Percentiles rank a stretch among this genome's conserved stretches.
These are phyloP conservation scores for Pneumocystis canis DNA, from an alignment of 1,139 yeast species.

Conservation along the genomic window DNA sequence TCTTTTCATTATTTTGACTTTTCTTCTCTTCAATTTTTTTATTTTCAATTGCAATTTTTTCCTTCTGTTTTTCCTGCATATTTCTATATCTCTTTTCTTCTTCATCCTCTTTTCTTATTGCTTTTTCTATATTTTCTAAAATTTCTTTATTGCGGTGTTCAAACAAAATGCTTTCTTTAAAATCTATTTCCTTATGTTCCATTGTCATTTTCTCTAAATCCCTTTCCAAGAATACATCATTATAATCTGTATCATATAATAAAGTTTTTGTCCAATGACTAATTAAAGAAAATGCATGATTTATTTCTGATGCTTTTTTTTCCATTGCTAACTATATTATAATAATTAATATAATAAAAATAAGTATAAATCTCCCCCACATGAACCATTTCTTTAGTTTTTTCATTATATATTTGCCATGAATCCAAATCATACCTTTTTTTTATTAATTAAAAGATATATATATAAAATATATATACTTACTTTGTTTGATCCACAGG, in stretches of 20 bases:
- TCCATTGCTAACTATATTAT: background rate
- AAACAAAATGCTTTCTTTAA: background rate
- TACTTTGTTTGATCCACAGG: slow-evolving; percentile 4
- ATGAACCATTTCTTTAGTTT: slow-evolving; percentile 1
- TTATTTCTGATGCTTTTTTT: background rate
- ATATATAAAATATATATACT: background rate
- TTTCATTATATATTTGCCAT: slow-evolving; percentile 1
- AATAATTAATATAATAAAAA: background rate
- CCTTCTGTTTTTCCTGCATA: slow-evolving; percentile 5
- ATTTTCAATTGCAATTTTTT: slow-evolving; percentile 14
- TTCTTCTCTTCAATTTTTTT: slow-evolving; percentile 11
- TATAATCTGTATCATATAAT: background rate
- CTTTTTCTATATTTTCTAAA: slow-evolving; percentile 5
- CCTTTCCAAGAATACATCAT: background rate
- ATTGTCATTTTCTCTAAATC: slow-evolving; percentile 1
- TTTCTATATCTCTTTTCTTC: slow-evolving; percentile 5
- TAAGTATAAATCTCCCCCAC: background rate
- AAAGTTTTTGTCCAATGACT: slow-evolving; percentile 2
- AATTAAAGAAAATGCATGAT: slow-evolving; percentile 2
- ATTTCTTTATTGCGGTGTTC: background rate
- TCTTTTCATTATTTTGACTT: background rate
- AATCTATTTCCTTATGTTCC: slow-evolving; percentile 2
- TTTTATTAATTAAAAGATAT: background rate
- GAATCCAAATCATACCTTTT: slow-evolving; percentile 3
- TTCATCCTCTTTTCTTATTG: slow-evolving; percentile 2